Base-by-base conservation (phyloP, 306 rosid species). In the Prunus dulcis region DNA sequence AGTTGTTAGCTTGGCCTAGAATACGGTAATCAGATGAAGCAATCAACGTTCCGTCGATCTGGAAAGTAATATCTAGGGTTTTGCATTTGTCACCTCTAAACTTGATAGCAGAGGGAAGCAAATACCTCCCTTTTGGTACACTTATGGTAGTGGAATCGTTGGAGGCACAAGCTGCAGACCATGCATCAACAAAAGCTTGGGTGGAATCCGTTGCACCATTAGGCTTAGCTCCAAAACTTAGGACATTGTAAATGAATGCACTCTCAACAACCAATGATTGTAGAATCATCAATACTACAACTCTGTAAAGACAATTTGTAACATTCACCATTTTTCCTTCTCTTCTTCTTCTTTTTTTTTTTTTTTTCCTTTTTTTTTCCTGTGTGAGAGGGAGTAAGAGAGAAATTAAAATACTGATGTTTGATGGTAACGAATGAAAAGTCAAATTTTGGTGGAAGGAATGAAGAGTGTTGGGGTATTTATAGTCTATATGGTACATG, bases 81-180 rank as follows among this genome's bases (percentile, higher is more conserved):
- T 68, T 73, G 63, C 82, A 82, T 2, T 18, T n/a, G 12, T 12
- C 34, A 12, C 79, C 80, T 53, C 52, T 50, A 27, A 82, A 82
- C n/a, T 20, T 53, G 27, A 82, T 9, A 53, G 86, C 12, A 53
- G 82, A 3, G 1, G 46, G 55, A 62, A 78, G n/a, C 67, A 78
- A 53, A 78, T 86, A 89, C 69, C 62, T 25, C 49, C 92, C 90
- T 3, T 17, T 82, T 2, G 90, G 92, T 30, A 88, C 84, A 3
- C 22, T 49, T 22, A 90, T 83, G 12, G 53, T 3, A 15, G 70
- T 7, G 2, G 85, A 73, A 1, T 49, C 32, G 0, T 5, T 2
- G 0, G 88, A 82, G 13, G 22, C 67, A 58, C 92, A 90, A 0
- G 89, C 95, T 2, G 77, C 63, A 5, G 53, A 34, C 92, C 95